Evolutionary conservation across 2,329 filamentous ascomycete species (phyloP).

Genomic region (Fusarium sp.): DNA sequence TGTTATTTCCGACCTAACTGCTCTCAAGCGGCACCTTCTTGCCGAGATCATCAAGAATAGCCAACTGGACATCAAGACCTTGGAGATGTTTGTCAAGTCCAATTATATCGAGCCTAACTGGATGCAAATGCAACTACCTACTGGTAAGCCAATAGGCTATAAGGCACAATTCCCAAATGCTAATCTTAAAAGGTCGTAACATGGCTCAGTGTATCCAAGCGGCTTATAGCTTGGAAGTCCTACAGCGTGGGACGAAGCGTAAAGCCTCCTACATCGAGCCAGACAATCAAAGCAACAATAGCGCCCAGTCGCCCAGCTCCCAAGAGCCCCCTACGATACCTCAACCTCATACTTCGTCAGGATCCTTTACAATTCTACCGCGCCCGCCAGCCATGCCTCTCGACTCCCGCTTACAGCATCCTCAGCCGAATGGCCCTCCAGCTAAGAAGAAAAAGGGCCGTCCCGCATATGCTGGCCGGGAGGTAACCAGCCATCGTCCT

Average conservation of each 20-base stretch:
- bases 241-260: constrained; percentile 54
- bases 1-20: constrained; percentile 12
- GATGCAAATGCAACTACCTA: constrained; percentile 65
- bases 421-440: constrained; percentile 15
- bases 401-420: constrained; percentile 15
- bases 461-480: constrained; percentile 63
- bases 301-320: neutral
- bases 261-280: constrained; percentile 49
- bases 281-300: constrained; percentile 51
- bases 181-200: constrained; percentile 60
- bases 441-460: constrained; percentile 62
- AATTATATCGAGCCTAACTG: constrained; percentile 61
- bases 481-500: constrained; percentile 51
- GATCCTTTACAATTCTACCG: constrained; percentile 43
- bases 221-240: constrained; percentile 57
- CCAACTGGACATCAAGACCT: constrained; percentile 61
- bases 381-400: constrained; percentile 38
- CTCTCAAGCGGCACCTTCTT: constrained; percentile 68
- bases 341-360: constrained; percentile 6
- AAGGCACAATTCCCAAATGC: neutral
- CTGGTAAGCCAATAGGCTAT: constrained; percentile 55
- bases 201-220: constrained; percentile 63
- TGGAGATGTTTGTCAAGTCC: constrained; percentile 64
- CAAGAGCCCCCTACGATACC: constrained; percentile 15
- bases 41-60: constrained; percentile 72